Evolutionary conservation across 2,329 filamentous ascomycete genomes (phyloP).

Genomic region (Fusarium luffae): DNA sequence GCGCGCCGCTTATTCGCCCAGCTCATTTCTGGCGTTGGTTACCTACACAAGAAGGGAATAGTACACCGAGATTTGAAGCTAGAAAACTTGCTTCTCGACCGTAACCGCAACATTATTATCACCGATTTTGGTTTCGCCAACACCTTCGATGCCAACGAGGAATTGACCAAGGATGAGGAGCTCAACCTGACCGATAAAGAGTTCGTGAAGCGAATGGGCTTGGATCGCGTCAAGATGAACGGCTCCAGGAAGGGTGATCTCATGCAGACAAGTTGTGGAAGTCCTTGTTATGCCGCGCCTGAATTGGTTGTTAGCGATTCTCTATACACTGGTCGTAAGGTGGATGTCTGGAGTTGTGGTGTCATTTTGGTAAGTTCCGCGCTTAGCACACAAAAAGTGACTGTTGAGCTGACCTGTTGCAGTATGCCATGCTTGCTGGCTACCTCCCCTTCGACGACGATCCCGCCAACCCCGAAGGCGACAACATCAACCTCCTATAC

Average conservation of each 20-base stretch:
- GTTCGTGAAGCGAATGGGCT: conserved; percentile 84
- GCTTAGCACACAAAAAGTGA: not conserved
- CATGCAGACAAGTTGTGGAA: conserved; percentile 99
- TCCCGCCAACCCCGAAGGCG: conserved; percentile 96
- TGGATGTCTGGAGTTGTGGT: conserved; percentile 99
- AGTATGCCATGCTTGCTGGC: conserved; percentile 99
- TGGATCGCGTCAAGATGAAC: conserved; percentile 81
- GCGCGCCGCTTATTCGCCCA: conserved; percentile 94
- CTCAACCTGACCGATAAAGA: conserved; percentile 87
- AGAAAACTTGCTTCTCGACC: conserved; percentile 93
- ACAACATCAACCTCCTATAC: conserved; percentile 98
- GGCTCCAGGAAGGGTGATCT: conserved; percentile 88
- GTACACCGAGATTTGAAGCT: conserved; percentile 97
- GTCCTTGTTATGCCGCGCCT: conserved; percentile 96
- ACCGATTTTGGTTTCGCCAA: conserved; percentile 99
- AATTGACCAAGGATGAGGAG: conserved; percentile 90
- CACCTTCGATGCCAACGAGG: conserved; percentile 90
- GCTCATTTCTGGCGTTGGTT: conserved; percentile 94
- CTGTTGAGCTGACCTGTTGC: conserved; percentile 34
- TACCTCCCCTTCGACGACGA: conserved; percentile 99
- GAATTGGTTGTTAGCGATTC: conserved; percentile 98
- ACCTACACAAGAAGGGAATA: conserved; percentile 98
- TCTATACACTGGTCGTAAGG: conserved; percentile 95
- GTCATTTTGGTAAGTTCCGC: conserved; percentile 85
- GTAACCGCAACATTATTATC: conserved; percentile 99